Evolutionary conservation across 129 eudicot species (phyloP), one percentile per base, ranked within the genome.

Genomic region (Cynara cardunculus): DNA sequence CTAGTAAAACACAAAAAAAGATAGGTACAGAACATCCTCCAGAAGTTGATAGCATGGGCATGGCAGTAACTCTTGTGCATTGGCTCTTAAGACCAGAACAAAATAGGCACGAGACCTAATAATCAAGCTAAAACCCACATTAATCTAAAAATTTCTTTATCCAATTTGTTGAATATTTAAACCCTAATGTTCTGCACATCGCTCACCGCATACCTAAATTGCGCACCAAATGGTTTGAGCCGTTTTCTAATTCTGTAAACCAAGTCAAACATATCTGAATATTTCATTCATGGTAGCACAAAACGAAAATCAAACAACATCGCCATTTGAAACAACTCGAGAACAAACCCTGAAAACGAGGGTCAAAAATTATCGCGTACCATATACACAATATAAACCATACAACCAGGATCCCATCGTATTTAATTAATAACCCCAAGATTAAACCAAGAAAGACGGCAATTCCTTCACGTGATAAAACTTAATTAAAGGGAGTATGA

Each of bases 181-280:
- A 69, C 82, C 82, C 82, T 78, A 78, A 41, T 46, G 61, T 14
- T 34, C 53, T n/a, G 8, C n/a, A 27, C 10, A 30, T 16, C 19
- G 1, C 25, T 7, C 0, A n/a, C 34, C 31, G 32, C 44, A 16
- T 74, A 49, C n/a, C 1, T 16, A 26, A 27, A 46, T 46, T 46
- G 59, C n/a, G 16, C 59, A 46, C 3, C 16, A 14, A 46, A 46
- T 46, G 3, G 59, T 11, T 46, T 14, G 59, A 11, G 59, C n/a
- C 59, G 16, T 46, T 46, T 3, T 46, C n/a, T 46, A 12, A 46
- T n/a, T n/a, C 25, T 56, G 25, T 19, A 56, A 16, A 56, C 22
- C 65, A n/a, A 59, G 12, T 62, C 69, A 62, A 62, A 62, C 69
- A 62, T 27, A 62, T 62, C 26, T 61, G 11, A 61, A 61, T 61